phyloP scores from a whole-genome alignment of 352 stramenopile genomes.

The Phytophthora syringae region DNA sequence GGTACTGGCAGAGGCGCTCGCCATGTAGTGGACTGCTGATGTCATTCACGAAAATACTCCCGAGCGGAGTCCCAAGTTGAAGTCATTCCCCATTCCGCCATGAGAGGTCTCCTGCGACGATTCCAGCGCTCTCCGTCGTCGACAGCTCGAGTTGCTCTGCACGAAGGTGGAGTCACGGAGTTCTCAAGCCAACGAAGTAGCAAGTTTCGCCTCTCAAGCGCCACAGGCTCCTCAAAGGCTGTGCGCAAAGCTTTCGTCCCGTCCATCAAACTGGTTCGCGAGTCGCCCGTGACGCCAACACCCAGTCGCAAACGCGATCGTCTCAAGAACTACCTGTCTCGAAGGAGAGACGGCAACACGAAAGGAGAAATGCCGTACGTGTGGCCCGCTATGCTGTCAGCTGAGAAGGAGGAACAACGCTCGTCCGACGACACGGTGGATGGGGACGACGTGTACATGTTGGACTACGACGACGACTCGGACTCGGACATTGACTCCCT shows the following conservation, averaged over 20 bases:
- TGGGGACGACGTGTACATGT: slow-evolving; percentile 37
- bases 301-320: slow-evolving; percentile 38
- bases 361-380: slow-evolving; percentile 10
- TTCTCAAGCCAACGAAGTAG: slow-evolving; percentile 4
- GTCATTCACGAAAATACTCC: slow-evolving; percentile 30
- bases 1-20: no score
- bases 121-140: slow-evolving; percentile 18
- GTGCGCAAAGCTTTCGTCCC: slow-evolving; percentile 12
- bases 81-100: background rate
- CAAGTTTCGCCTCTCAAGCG: slow-evolving; percentile 21
- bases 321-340: slow-evolving; percentile 23
- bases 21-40: no score
- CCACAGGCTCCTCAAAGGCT: background rate
- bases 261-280: background rate
- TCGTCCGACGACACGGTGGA: slow-evolving; percentile 33
- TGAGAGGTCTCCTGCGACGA: slow-evolving; percentile 29
- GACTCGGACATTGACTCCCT: slow-evolving; percentile 34
- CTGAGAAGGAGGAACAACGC: slow-evolving; percentile 25
- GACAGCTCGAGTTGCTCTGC: background rate
- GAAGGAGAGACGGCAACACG: slow-evolving; percentile 7
- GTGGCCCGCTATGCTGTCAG: slow-evolving; percentile 20
- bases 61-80: slow-evolving; percentile 9
- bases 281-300: slow-evolving; percentile 2
- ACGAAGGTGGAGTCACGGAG: no score
- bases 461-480: slow-evolving; percentile 28